These are phyloP conservation scores for Lasiodiplodia sp. DNA, from an alignment of 2,329 filamentous ascomycete species.

Conservation along the genomic window DNA sequence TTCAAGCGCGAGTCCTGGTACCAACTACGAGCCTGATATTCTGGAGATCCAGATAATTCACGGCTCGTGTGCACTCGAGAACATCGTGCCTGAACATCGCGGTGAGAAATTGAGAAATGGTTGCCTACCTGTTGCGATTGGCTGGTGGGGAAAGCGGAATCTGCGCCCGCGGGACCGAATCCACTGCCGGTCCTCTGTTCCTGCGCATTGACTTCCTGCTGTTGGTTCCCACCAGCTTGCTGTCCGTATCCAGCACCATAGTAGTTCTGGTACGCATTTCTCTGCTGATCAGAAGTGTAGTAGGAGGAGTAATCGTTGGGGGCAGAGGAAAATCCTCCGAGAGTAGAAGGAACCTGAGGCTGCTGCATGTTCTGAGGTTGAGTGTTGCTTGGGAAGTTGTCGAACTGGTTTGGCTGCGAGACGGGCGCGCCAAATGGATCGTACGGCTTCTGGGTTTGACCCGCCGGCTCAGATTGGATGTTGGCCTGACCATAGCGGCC, in stretches of 20 bases:
- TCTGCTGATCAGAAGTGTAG: constrained; percentile 79
- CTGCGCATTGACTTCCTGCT: constrained; percentile 67
- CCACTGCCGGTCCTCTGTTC: constrained; percentile 81
- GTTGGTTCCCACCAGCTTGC: constrained; percentile 64
- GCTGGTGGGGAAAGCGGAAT: constrained; percentile 69
- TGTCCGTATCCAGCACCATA: constrained; percentile 65
- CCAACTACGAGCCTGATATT: not conserved
- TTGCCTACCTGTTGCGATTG: constrained; percentile 62
- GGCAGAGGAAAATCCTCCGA: constrained; percentile 74
- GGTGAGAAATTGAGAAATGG: not conserved
- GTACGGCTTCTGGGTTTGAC: constrained; percentile 78
- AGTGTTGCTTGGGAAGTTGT: constrained; percentile 54
- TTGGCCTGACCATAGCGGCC: constrained; percentile 71
- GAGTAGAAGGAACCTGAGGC: constrained; percentile 65
- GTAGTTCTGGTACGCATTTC: constrained; percentile 75
- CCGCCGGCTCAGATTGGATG: constrained; percentile 65
- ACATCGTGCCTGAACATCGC: not conserved
- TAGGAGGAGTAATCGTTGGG: constrained; percentile 84
- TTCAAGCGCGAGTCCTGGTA: not conserved
- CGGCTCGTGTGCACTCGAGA: not conserved
- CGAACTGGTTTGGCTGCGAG: constrained; percentile 53
- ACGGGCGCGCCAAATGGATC: constrained; percentile 85
- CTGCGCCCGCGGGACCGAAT: constrained; percentile 67
- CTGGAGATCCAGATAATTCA: constrained; percentile 6
- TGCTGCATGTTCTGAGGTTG: constrained; percentile 65